A percentile compares a stretch with the other conserved stretches of the same genome.
phyloP scores from a whole-genome alignment of 2,329 filamentous ascomycete species.

The Fusarium torreyae region DNA sequence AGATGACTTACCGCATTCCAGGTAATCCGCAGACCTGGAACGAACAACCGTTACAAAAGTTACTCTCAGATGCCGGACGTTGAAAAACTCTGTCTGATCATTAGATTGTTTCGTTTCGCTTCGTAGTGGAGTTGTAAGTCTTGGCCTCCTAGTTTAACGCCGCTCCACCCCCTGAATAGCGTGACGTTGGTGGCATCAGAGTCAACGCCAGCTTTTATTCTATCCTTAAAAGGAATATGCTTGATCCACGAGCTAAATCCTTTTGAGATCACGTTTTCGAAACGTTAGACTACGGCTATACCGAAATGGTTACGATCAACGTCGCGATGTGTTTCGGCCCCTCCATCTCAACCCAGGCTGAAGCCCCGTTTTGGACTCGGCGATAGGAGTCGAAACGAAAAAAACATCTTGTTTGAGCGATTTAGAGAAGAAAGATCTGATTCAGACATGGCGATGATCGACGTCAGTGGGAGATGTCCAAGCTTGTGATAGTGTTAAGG shows the following conservation, averaged over 20 bases:
- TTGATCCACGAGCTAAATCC: neutral
- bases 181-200: conserved; percentile 18
- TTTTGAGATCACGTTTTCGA: neutral
- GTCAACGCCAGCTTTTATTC: conserved; percentile 1
- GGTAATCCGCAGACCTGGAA: conserved; percentile 4
- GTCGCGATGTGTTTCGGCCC: conserved; percentile 9
- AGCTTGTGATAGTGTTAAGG: conserved; percentile 12
- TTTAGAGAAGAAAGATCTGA: neutral
- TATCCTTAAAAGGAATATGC: conserved; percentile 6
- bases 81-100: neutral
- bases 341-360: conserved; percentile 1
- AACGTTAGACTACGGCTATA: neutral
- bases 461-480: conserved; percentile 5
- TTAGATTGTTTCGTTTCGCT: neutral
- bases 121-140: neutral
- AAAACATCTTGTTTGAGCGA: neutral
- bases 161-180: conserved; percentile 5
- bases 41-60: conserved; percentile 16
- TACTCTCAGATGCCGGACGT: conserved; percentile 11
- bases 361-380: conserved; percentile 1
- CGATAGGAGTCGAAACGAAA: neutral
- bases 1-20: conserved; percentile 30
- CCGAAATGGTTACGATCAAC: conserved; percentile 5
- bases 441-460: conserved; percentile 1
- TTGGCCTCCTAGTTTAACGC: conserved; percentile 1